Percentiles rank a stretch among this genome's conserved stretches.
These are phyloP conservation scores for Byssochlamys sp. DNA, from an alignment of 2,329 filamentous ascomycete genomes.

Conservation along the genomic window DNA sequence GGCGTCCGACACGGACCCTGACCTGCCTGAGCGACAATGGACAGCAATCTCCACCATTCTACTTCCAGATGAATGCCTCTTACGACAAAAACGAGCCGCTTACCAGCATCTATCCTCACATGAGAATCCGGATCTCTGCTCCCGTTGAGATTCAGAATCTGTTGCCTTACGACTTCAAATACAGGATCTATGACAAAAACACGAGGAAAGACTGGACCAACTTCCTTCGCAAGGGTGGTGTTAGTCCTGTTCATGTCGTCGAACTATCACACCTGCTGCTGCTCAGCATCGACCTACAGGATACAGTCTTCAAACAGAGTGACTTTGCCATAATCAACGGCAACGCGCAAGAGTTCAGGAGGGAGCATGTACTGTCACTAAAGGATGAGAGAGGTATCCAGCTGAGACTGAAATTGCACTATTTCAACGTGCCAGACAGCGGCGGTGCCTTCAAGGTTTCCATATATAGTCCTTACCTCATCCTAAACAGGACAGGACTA, in stretches of 20 bases:
- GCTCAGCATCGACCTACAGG: constrained; percentile 91
- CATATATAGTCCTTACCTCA: constrained; percentile 86
- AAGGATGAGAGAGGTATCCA: constrained; percentile 76
- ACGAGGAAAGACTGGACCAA: constrained; percentile 99
- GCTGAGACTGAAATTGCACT: constrained; percentile 76
- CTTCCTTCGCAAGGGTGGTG: constrained; percentile 88
- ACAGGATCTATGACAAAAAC: constrained; percentile 96
- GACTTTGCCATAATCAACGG: constrained; percentile 97
- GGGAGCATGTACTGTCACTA: constrained; percentile 67
- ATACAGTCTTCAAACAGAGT: constrained; percentile 85
- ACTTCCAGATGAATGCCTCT: constrained; percentile 85
- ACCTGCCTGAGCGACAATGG: constrained; percentile 79
- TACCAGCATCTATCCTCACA: constrained; percentile 79
- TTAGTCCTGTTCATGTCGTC: constrained; percentile 94
- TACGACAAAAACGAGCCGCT: constrained; percentile 78
- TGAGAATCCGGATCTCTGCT: constrained; percentile 83
- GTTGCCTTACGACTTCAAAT: constrained; percentile 96
- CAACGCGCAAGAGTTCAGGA: constrained; percentile 74
- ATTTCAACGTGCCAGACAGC: constrained; percentile 78
- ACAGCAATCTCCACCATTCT: constrained; percentile 71
- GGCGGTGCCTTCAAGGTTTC: constrained; percentile 94
- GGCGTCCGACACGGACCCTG: constrained; percentile 73
- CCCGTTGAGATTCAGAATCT: constrained; percentile 91
- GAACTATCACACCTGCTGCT: constrained; percentile 88
- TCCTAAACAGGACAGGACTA: constrained; percentile 89